phyloP scores from a whole-genome alignment of 2,329 filamentous ascomycete species.

The Clarireedia paspali region DNA sequence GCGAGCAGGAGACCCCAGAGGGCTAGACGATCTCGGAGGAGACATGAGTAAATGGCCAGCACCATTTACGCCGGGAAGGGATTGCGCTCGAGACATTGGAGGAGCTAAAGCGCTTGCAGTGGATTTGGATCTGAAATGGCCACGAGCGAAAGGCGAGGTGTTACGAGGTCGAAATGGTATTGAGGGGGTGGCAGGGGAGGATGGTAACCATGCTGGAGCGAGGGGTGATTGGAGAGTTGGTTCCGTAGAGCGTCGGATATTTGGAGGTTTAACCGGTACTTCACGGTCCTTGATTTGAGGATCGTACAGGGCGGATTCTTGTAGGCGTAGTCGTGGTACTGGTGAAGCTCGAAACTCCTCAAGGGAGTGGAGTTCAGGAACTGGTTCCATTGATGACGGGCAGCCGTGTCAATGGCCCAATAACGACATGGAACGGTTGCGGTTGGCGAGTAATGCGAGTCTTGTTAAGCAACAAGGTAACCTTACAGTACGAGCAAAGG shows the following conservation, averaged over 20 bases:
- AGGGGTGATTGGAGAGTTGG: slow-evolving; percentile 45
- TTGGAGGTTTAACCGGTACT: slow-evolving; percentile 38
- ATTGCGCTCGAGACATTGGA: slow-evolving; percentile 56
- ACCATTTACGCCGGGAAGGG: slow-evolving; percentile 54
- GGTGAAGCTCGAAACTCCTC: slow-evolving; percentile 56
- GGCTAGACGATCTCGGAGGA: slow-evolving; percentile 45
- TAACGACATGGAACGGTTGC: slow-evolving; percentile 4
- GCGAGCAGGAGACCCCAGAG: slow-evolving; percentile 45
- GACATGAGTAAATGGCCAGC: slow-evolving; percentile 47
- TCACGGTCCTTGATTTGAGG: slow-evolving; percentile 13
- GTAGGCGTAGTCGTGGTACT: slow-evolving; percentile 44
- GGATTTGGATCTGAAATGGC: slow-evolving; percentile 51
- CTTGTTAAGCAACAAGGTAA: too few species aligned
- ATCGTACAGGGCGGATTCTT: slow-evolving; percentile 20
- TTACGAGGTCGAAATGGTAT: slow-evolving; percentile 55
- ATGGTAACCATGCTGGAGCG: slow-evolving; percentile 30
- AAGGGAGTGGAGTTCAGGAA: slow-evolving; percentile 61
- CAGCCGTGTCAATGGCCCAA: slow-evolving; percentile 6
- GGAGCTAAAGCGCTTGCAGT: slow-evolving; percentile 45
- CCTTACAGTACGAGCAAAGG: too few species aligned
- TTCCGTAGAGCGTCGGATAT: slow-evolving; percentile 51
- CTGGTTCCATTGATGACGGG: slow-evolving; percentile 52
- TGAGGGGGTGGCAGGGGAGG: slow-evolving; percentile 30
- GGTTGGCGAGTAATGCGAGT: slow-evolving; percentile 6
- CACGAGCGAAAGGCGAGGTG: slow-evolving; percentile 50